Base-by-base conservation (phyloP, 805 yeast genomes). In the Kuraishia hungarica region DNA sequence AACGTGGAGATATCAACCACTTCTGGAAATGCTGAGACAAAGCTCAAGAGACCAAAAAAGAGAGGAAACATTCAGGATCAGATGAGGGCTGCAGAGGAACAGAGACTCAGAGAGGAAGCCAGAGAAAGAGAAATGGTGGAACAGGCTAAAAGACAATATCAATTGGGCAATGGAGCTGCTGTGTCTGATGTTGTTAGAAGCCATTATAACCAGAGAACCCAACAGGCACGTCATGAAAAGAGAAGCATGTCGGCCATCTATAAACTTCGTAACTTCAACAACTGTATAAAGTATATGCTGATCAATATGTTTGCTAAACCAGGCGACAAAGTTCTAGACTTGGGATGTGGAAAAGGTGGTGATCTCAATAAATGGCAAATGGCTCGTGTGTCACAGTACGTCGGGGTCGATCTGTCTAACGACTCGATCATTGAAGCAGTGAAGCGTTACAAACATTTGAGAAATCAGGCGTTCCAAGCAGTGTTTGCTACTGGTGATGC, bases 331-430 rank as follows among this genome's bases (percentile, higher is more conserved):
- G 90, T 87, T 1, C 72, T 94, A 20, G 99, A 94, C 65, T 70
- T 93, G 55, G 97, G 97, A 17, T 92, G 98, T 70, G 99, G 99
- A 15, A 96, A 94, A 68, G 99, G 99, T 53, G 99, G 99, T 26
- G 99, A 94, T 72, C 72, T 94, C 63, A 82, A 87, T 62, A 94
- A 94, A 67, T 93, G 96, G 84, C 87, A 85, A 53, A 82, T 82
- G 61, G 86, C 89, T 1, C 74, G 80, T 21, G 80, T 89, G 2
- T 78, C 81, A 22, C 92, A 91, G 51, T 89, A 87, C 60, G 83
- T 92, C 54, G 99, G 99, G 1, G 78, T 94, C 28, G 99, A 94
- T 70, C 85, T 94, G 50, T 91, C 97, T 20, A 94, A 92, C 67
- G 86, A 86, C 2, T 88, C 97, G 6, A 84, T 94, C 53, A 75